These are phyloP conservation scores for Thalia dealbata DNA, from an alignment of 176 grass and related monocot genomes.

Conservation along the genomic window DNA sequence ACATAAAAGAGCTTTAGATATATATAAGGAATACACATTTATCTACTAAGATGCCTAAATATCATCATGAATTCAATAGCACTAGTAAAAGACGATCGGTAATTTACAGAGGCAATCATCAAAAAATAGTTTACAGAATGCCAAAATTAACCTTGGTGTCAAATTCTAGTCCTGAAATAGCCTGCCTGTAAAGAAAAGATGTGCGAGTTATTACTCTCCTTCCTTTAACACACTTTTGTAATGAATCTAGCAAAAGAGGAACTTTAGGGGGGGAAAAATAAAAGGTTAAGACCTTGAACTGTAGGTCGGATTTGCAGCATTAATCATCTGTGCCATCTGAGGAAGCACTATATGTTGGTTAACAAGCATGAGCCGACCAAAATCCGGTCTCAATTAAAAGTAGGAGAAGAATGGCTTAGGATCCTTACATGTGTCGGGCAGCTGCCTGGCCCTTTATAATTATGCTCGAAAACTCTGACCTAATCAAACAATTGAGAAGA, in stretches of 20 bases:
- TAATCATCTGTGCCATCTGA: slow-evolving; percentile 3
- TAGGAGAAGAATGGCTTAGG: neutral
- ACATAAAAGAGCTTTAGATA: neutral
- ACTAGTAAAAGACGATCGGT: slow-evolving; percentile 3
- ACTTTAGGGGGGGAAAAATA: neutral
- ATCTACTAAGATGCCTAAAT: neutral
- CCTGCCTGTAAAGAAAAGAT: slow-evolving; percentile 52
- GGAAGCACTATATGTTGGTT: neutral
- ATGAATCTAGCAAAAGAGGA: neutral
- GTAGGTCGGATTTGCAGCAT: neutral
- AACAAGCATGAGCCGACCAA: slow-evolving; percentile 5
- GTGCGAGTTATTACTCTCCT: slow-evolving; percentile 12
- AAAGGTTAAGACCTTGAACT: neutral
- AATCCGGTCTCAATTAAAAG: slow-evolving; percentile 2
- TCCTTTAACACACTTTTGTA: neutral
- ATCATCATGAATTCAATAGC: neutral
- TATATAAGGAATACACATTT: neutral
- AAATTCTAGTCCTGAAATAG: slow-evolving; percentile 70
- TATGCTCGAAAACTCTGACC: slow-evolving; percentile 49
- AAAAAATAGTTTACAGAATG: slow-evolving; percentile 11
- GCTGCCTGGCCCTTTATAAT: slow-evolving; percentile 29
- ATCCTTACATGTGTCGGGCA: slow-evolving; percentile 56
- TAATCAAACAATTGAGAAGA: slow-evolving; percentile 17
- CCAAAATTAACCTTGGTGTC: slow-evolving; percentile 56
- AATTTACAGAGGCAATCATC: neutral